Base-by-base conservation (phyloP, 2,329 filamentous ascomycete species). In the Hypoxylon sp. region DNA sequence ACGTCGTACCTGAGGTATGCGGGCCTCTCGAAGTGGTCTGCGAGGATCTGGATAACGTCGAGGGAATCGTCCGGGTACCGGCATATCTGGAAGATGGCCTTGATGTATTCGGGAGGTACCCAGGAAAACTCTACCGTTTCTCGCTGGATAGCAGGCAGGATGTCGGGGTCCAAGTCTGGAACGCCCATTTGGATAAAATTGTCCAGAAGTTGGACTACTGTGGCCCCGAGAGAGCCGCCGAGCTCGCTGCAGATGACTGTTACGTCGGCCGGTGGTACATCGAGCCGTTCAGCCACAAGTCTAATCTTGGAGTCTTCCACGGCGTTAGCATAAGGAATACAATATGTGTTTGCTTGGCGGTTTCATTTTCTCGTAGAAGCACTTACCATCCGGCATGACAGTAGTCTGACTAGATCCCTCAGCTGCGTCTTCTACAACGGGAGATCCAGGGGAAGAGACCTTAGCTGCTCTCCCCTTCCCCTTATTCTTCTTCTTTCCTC, bases 251-350 rank as follows among this genome's bases (percentile, higher is more conserved):
- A 85, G 15, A 80, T 77, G 8, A 72, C 72, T 1, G 75, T 75
- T 4, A 82, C 79, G 26, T 82, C 78, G 3, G 77, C 77, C 22
- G 76, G 75, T 0, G 79, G 75, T 30, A 82, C 70, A 46, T 78
- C 75, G 8, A 84, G 75, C 44, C 78, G 76, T 46, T 83, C 78
- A 15, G 80, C 79, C 24, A 85, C 72, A 64, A 79, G 82, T 4
- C 75, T 68, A 30, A 84, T 79, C 28, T 82, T 78, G 7, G 24
- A 26, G 32, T 79, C 78, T 73, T n/a, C 39, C 15, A 26, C 49
- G 22, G 11, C 20, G 28, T 73, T 54, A 69, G 62, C 26, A 10
- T 5, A 15, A 7, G 17, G 11, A 7, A 26, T n/a, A 3, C 30
- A 24, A 11, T 22, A n/a, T 46, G 7, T 22, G 6, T 46, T 10